These are phyloP conservation scores for Acanthamoeba castellanii DNA, from an alignment of 208 protist species.

Conservation along the genomic window DNA sequence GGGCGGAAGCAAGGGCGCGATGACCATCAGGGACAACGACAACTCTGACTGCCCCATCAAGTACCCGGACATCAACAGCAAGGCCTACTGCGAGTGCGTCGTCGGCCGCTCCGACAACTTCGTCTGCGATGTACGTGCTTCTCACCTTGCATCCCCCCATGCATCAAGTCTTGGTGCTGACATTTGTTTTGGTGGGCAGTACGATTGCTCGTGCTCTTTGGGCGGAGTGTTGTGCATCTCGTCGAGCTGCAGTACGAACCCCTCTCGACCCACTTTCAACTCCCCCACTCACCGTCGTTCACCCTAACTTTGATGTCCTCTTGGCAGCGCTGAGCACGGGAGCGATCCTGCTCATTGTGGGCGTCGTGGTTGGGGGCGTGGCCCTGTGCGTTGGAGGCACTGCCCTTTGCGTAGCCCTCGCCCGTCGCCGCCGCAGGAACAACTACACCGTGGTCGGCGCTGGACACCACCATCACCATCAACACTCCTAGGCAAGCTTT, in stretches of 20 bases:
- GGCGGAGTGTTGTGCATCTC: not conserved
- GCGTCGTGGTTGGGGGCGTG: not conserved
- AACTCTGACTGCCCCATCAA: not conserved
- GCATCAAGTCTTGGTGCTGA: not conserved
- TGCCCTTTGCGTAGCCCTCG: not conserved
- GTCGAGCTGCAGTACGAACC: not conserved
- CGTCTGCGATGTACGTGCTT: not conserved
- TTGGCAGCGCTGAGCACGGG: too few species aligned
- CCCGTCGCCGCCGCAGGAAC: not conserved
- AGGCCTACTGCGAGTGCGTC: constrained; percentile 8
- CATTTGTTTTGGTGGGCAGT: not conserved
- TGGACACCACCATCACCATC: too few species aligned
- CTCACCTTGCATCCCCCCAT: not conserved
- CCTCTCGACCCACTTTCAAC: not conserved
- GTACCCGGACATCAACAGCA: constrained; percentile 9
- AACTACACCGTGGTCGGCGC: not conserved
- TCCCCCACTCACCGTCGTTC: too few species aligned
- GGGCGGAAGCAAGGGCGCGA: not conserved
- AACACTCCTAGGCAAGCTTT: too few species aligned
- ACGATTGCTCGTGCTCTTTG: not conserved
- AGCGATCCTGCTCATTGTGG: not conserved
- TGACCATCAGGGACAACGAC: not conserved
- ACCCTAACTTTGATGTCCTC: too few species aligned
- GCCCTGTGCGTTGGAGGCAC: not conserved
- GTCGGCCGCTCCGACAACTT: constrained; percentile 41